Percentiles rank a stretch among this genome's conserved stretches.
Evolutionary conservation across 192 early-diverging fungal genomes (phyloP).

Genomic region (Glomus cerebriforme): DNA sequence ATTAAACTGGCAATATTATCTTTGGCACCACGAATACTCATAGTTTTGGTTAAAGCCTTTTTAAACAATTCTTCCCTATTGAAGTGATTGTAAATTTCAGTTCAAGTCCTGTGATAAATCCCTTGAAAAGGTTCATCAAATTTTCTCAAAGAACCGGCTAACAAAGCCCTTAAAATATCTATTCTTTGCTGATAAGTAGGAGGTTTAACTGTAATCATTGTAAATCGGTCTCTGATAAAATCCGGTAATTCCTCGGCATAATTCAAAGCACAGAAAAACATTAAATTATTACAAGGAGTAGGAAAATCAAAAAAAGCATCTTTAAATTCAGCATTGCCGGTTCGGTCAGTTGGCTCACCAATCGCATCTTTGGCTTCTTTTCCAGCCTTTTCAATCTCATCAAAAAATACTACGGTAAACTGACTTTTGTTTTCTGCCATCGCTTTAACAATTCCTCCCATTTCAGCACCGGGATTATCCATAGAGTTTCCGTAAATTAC

Average conservation of each 20-base stretch:
- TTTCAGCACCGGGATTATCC: slow-evolving; percentile 12
- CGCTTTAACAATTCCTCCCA: slow-evolving; percentile 17
- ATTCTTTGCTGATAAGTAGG: slow-evolving; percentile 22
- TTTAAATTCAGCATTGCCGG: background rate
- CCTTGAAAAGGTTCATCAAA: slow-evolving; percentile 6
- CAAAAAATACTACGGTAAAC: slow-evolving; percentile 8
- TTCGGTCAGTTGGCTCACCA: slow-evolving; percentile 16
- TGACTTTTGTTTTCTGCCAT: slow-evolving; percentile 9
- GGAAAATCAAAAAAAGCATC: slow-evolving; percentile 15
- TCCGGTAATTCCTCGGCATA: slow-evolving; percentile 9
- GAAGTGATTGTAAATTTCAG: slow-evolving; percentile 5
- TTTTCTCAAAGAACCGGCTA: background rate
- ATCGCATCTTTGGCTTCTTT: slow-evolving; percentile 18
- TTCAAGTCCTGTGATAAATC: slow-evolving; percentile 14
- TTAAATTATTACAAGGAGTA: slow-evolving; percentile 10
- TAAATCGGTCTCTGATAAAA: slow-evolving; percentile 21
- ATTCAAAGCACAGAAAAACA: slow-evolving; percentile 21
- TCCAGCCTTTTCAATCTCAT: slow-evolving; percentile 16
- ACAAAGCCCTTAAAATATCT: slow-evolving; percentile 19
- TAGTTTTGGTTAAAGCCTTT: slow-evolving; percentile 23
- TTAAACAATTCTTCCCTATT: slow-evolving; percentile 11
- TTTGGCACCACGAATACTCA: slow-evolving; percentile 26
- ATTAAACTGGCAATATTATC: slow-evolving; percentile 20
- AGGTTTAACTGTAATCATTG: slow-evolving; percentile 15
- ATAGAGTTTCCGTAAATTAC: slow-evolving; percentile 1